Evolutionary conservation across 1,284 basidiomycete genomes (phyloP), one percentile per base, ranked within the genome.

Genomic region (Xerocomus alliaceus): DNA sequence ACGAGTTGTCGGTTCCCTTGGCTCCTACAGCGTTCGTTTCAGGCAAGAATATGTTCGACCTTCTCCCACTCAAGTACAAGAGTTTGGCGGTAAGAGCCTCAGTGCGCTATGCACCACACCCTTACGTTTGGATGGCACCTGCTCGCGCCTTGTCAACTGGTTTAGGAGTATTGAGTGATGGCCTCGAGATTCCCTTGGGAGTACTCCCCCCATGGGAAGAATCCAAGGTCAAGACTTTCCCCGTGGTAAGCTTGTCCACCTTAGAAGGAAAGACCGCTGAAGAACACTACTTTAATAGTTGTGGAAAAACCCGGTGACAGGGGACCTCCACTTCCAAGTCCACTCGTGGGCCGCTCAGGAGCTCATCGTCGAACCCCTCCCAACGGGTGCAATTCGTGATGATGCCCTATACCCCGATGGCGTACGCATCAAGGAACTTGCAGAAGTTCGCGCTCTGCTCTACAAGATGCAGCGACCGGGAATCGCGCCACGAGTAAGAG

Each of bases 11-110:
- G 11, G 93, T 97, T 0, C 93, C 95, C 4, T 83, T 95, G 9
- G 94, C 93, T 2, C 93, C 92, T 1, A 97, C 95, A 0, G 93
- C 89, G 13, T 96, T 92, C 77, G 84, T 89, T 51, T 87, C 88
- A 4, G 94, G 94, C 7, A 86, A 83, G 78, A 90, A 86, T 42
- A 96, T 95, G 88, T 96, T 97, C 70, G 88, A 94, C 49, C 84
- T 94, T 39, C 81, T 97, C 22, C 85, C 92, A 0, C 73, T 81
- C 0, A 85, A 87, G 65, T 78, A 90, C 67, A 94, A 96, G 85
- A 93, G 90, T 65, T 74, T 97, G 26, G 93, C 93, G 0, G 91
- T 96, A 1, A 83, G 88, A 42, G 79, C 85, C 9, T 82, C 80
- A 58, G 88, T 91, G 60, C 80, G 79, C 64, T 92, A 91, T 70